These are phyloP conservation scores for Oryza nivara DNA, from an alignment of 176 grass and related monocot species.

Conservation along the genomic window DNA sequence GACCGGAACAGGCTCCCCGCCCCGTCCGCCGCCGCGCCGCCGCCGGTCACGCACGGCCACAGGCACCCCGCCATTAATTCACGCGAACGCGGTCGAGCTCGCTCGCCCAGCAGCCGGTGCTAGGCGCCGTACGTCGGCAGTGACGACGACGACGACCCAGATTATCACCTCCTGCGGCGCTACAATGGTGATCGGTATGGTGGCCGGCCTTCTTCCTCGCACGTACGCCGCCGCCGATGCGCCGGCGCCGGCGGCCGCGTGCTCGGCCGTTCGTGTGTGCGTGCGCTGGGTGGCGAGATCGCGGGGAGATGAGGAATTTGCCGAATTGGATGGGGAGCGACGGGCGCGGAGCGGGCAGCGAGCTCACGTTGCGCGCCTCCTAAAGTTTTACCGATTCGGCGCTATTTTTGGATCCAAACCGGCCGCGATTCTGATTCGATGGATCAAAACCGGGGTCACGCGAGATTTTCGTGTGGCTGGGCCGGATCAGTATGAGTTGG, in stretches of 20 bases:
- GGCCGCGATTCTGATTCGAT: not conserved
- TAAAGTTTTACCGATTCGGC: not conserved
- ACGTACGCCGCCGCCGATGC: no score
- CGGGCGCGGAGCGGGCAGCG: not conserved
- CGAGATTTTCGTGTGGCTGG: not conserved
- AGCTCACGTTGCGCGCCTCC: no score
- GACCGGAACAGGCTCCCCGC: constrained; percentile 29
- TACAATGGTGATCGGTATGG: no score
- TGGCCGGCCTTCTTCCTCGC: no score
- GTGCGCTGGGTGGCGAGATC: not conserved
- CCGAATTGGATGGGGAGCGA: not conserved
- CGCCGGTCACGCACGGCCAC: constrained; percentile 42
- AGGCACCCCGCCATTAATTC: constrained; percentile 41
- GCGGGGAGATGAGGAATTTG: not conserved
- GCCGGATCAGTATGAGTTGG: not conserved
- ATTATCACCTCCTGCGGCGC: no score
- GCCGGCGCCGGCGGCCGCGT: not conserved
- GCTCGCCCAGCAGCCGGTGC: no score
- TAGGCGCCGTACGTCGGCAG: no score
- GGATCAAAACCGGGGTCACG: no score
- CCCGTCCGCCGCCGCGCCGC: not conserved
- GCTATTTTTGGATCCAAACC: not conserved
- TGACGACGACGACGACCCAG: no score
- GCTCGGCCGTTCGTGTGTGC: not conserved
- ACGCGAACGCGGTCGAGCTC: no score